These are phyloP conservation scores for Pythium plurisporium DNA, from an alignment of 352 stramenopile genomes.

Conservation along the genomic window DNA sequence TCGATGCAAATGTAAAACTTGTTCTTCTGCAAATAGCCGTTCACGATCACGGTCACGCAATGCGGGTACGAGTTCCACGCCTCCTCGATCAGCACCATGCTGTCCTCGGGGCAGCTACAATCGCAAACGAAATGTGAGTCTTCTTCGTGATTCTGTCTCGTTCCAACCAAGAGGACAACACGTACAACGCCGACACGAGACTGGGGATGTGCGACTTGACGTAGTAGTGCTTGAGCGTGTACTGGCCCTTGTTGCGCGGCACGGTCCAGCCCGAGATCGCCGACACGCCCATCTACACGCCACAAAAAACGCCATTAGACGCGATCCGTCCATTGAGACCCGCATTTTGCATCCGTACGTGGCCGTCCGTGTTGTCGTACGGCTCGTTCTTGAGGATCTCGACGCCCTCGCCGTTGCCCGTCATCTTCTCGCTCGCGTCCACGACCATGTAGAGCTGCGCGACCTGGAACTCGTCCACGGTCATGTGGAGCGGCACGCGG, in stretches of 20 bases:
- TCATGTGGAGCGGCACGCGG: conserved; percentile 84
- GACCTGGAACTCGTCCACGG: conserved; percentile 81
- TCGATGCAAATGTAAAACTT: conserved; percentile 88
- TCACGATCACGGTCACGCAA: conserved; percentile 83
- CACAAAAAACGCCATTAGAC: not conserved
- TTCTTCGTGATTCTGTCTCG: no score
- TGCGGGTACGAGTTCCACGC: conserved; percentile 86
- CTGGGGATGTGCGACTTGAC: conserved; percentile 80
- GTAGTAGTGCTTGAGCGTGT: conserved; percentile 89
- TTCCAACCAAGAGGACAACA: not conserved
- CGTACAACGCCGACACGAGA: conserved; percentile 77
- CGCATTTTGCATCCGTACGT: conserved; percentile 26
- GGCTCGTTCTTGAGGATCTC: conserved; percentile 87
- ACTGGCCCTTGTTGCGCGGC: conserved; percentile 79
- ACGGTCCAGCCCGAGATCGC: conserved; percentile 68
- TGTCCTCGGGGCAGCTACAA: conserved; percentile 73
- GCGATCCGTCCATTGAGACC: not conserved
- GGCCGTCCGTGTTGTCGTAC: conserved; percentile 80
- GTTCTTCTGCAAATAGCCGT: conserved; percentile 80
- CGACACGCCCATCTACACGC: conserved; percentile 63
- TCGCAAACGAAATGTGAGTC: not conserved
- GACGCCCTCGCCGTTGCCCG: conserved; percentile 77
- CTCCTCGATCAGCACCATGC: conserved; percentile 83
- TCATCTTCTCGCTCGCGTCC: conserved; percentile 81
- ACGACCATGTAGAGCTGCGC: conserved; percentile 87